phyloP scores from a whole-genome alignment of 2,329 filamentous ascomycete genomes.

The Aspergillus hortae region DNA sequence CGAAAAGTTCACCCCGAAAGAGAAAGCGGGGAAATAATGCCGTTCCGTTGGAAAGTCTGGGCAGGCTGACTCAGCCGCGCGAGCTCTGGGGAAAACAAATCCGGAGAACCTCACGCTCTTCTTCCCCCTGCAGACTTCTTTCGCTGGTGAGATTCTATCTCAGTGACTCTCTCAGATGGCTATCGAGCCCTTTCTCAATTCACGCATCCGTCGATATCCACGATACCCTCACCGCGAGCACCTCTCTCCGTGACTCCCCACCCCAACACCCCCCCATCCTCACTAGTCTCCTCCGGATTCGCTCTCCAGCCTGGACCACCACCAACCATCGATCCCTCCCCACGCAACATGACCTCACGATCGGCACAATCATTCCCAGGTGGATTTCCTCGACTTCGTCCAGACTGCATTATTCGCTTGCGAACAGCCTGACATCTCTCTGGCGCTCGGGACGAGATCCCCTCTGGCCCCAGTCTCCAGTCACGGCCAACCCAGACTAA shows the following conservation, averaged over 20 bases:
- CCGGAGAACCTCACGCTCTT: background rate
- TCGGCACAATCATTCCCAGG: background rate
- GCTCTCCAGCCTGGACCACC: background rate
- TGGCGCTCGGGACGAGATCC: background rate
- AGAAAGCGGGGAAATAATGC: background rate
- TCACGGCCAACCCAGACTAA: too few relatives aligned
- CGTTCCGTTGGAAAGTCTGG: background rate
- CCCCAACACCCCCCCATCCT: background rate
- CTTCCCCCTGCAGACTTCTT: background rate
- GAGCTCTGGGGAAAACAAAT: conserved; percentile 4
- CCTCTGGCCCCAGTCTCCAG: background rate
- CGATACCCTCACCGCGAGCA: too few relatives aligned
- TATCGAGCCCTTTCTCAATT: too few relatives aligned
- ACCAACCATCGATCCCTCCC: background rate
- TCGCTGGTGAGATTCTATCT: background rate
- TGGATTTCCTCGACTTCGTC: background rate
- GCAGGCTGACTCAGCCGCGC: background rate
- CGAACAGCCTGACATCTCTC: too few relatives aligned
- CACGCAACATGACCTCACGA: conserved; percentile 6
- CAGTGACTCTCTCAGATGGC: background rate
- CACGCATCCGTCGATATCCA: too few relatives aligned
- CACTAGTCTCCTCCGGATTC: background rate
- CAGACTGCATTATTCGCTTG: background rate
- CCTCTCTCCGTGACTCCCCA: background rate
- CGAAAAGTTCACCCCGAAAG: background rate